phyloP scores from a whole-genome alignment of 2,329 filamentous ascomycete genomes.

The Zalaria obscura region DNA sequence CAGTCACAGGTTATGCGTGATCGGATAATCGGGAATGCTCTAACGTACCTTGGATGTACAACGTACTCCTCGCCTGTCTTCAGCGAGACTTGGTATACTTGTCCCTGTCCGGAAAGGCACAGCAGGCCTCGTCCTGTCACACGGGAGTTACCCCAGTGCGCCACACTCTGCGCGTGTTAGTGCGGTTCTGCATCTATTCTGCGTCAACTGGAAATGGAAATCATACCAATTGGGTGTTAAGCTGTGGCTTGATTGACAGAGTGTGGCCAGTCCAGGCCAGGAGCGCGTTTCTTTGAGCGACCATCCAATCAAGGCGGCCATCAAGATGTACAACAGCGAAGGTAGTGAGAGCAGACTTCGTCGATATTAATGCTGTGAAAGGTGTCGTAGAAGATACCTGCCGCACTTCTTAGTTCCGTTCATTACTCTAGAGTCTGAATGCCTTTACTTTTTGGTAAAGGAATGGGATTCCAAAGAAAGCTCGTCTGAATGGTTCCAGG shows the following conservation, averaged over 20 bases:
- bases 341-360: slow-evolving; percentile 73
- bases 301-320: slow-evolving; percentile 89
- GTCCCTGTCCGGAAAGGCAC: slow-evolving; percentile 71
- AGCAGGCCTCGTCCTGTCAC: slow-evolving; percentile 79
- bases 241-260: slow-evolving; percentile 57
- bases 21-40: neutral
- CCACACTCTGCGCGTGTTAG: slow-evolving; percentile 44
- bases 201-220: neutral
- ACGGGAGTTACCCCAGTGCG: slow-evolving; percentile 84
- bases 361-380: slow-evolving; percentile 75
- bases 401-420: no score
- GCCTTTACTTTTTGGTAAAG: slow-evolving; percentile 58
- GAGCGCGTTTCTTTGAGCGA: slow-evolving; percentile 73
- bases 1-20: neutral
- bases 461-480: slow-evolving; percentile 76
- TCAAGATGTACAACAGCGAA: slow-evolving; percentile 82
- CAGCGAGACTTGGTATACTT: slow-evolving; percentile 75
- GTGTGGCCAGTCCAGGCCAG: slow-evolving; percentile 96
- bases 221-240: slow-evolving; percentile 55
- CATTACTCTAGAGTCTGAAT: no score
- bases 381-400: slow-evolving; percentile 70
- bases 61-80: slow-evolving; percentile 78
- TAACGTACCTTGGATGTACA: slow-evolving; percentile 55
- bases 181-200: neutral
- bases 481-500: slow-evolving; percentile 69